phyloP scores from a whole-genome alignment of 2,329 filamentous ascomycete genomes.

The Sporothrix dimorphospora region DNA sequence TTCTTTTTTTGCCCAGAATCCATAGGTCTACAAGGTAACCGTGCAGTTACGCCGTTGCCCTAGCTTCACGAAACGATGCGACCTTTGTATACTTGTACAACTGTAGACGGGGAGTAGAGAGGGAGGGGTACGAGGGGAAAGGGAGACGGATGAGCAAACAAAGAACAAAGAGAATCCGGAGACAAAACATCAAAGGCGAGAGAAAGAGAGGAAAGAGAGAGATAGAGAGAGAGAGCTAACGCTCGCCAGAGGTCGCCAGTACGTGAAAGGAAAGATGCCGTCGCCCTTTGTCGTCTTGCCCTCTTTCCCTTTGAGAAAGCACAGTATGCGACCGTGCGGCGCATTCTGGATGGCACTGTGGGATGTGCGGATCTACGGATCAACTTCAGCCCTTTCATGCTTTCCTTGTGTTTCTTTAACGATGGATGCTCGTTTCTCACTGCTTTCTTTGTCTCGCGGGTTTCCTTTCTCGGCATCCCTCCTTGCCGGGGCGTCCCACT shows the following conservation, averaged over 20 bases:
- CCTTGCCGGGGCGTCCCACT: background rate
- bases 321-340: slow-evolving; percentile 7
- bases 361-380: background rate
- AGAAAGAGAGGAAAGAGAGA: slow-evolving; percentile 1
- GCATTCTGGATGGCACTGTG: background rate
- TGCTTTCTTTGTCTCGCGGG: background rate
- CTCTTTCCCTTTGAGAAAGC: background rate
- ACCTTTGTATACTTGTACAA: no score
- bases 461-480: slow-evolving; percentile 18
- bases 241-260: background rate
- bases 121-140: no score
- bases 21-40: no score
- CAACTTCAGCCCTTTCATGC: background rate
- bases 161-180: no score
- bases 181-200: no score
- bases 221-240: no score
- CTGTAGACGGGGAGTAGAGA: no score
- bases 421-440: background rate
- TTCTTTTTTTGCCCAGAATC: no score
- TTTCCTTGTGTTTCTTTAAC: background rate
- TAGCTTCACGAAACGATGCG: no score
- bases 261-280: slow-evolving; percentile 14
- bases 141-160: no score
- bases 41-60: no score
- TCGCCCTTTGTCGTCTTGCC: background rate